Evolutionary conservation across 1,284 basidiomycete genomes (phyloP).

Genomic region (Farysia itapuensis): DNA sequence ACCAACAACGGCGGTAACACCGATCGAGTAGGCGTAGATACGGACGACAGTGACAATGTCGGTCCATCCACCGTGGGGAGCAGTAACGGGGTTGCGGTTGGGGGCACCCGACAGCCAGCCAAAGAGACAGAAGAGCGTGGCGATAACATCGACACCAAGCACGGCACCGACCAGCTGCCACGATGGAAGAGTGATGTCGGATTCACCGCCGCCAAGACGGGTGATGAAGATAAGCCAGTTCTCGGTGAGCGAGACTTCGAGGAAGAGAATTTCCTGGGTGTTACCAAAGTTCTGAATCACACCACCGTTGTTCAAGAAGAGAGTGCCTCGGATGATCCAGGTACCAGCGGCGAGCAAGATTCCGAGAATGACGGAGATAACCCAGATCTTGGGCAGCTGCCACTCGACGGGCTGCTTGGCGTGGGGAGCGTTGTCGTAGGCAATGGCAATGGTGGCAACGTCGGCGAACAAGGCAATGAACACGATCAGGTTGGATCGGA

Average conservation of each 20-base stretch:
- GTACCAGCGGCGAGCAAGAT: conserved; percentile 64
- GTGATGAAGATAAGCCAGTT: conserved; percentile 66
- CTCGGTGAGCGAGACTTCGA: conserved; percentile 67
- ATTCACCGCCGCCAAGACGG: conserved; percentile 59
- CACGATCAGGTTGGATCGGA: conserved; percentile 66
- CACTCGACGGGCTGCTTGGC: conserved; percentile 65
- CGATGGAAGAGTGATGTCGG: conserved; percentile 62
- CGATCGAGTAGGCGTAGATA: conserved; percentile 65
- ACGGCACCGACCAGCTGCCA: conserved; percentile 65
- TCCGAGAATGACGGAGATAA: conserved; percentile 64
- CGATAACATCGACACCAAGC: conserved; percentile 64
- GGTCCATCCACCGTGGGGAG: conserved; percentile 61
- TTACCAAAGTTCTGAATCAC: conserved; percentile 66
- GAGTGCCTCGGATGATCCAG: conserved; percentile 65
- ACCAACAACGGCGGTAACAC: conserved; percentile 64
- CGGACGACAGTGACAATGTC: conserved; percentile 66
- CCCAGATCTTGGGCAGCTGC: conserved; percentile 67
- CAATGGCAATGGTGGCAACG: conserved; percentile 64
- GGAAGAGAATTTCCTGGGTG: conserved; percentile 65
- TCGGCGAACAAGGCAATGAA: conserved; percentile 68
- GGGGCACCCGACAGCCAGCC: conserved; percentile 65
- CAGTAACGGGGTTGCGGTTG: conserved; percentile 60
- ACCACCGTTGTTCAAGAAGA: conserved; percentile 64
- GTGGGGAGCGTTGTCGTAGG: conserved; percentile 65
- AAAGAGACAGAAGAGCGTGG: conserved; percentile 65